phyloP scores from a whole-genome alignment of 2,329 filamentous ascomycete genomes.

The Hypoxylon sp. region DNA sequence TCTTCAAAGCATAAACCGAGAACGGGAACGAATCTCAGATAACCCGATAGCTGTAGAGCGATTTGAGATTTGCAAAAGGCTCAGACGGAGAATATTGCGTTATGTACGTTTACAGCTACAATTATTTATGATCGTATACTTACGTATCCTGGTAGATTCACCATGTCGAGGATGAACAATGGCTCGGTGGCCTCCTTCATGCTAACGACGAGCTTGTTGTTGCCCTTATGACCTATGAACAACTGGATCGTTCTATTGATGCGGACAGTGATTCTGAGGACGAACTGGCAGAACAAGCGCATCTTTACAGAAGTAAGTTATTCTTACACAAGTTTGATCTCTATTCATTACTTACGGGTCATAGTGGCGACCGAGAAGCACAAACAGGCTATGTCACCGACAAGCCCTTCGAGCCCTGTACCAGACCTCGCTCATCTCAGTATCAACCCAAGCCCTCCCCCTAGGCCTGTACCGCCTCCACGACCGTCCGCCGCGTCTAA shows the following conservation, averaged over 20 bases:
- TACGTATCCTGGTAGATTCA: conserved; percentile 74
- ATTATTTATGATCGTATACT: conserved; percentile 32
- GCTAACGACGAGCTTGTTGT: conserved; percentile 97
- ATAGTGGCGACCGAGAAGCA: conserved; percentile 68
- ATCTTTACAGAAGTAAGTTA: conserved; percentile 71
- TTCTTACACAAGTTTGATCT: conserved; percentile 18
- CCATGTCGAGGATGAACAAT: conserved; percentile 90
- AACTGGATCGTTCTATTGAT: conserved; percentile 88
- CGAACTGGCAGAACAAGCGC: conserved; percentile 76
- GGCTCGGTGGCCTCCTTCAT: conserved; percentile 89
- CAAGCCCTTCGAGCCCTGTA: conserved; percentile 55
- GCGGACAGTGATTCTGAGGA: conserved; percentile 80
- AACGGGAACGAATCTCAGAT: conserved; percentile 88
- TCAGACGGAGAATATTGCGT: conserved; percentile 86
- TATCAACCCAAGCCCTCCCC: conserved; percentile 57
- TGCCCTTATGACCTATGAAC: conserved; percentile 93
- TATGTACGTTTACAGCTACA: conserved; percentile 69
- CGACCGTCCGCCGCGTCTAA: conserved; percentile 63
- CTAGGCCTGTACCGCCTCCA: conserved; percentile 63
- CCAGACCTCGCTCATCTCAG: conserved; percentile 63
- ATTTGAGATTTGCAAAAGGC: conserved; percentile 88
- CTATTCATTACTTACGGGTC: conserved; percentile 46
- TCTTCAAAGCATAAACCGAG: conserved; percentile 91
- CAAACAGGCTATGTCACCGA: conserved; percentile 63
- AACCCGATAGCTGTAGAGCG: conserved; percentile 80